These are phyloP conservation scores for Galium porrigens DNA, from an alignment of 305 asterid genomes.

Conservation along the genomic window DNA sequence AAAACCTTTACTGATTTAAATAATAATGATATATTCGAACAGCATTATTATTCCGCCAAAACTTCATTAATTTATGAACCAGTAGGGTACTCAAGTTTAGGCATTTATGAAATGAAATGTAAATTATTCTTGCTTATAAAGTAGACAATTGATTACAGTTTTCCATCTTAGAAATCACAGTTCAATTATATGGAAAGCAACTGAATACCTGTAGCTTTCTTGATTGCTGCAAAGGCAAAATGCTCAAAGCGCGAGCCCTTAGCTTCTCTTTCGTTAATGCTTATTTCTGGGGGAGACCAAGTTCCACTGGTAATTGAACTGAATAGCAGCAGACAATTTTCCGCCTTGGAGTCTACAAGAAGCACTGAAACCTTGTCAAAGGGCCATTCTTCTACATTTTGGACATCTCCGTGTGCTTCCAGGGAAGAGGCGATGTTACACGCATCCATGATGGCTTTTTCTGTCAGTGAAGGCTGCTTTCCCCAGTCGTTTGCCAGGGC, in stretches of 20 bases:
- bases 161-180: not conserved
- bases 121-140: not conserved
- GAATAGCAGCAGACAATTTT: conserved; percentile 34
- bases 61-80: not conserved
- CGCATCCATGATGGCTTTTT: conserved; percentile 46
- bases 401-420: conserved; percentile 32
- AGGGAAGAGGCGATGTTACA: conserved; percentile 39
- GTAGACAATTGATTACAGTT: not conserved
- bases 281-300: conserved; percentile 47
- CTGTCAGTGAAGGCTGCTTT: conserved; percentile 37
- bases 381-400: conserved; percentile 29
- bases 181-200: not conserved
- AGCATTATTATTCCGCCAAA: not conserved
- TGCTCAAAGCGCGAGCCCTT: conserved; percentile 24
- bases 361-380: conserved; percentile 44
- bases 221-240: conserved; percentile 33
- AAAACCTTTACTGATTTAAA: not conserved
- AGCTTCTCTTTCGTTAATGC: conserved; percentile 14
- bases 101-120: not conserved
- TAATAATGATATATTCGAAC: not conserved
- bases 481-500: conserved; percentile 18
- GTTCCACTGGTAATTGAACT: conserved; percentile 37
- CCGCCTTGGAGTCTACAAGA: conserved; percentile 37
- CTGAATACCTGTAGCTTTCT: conserved; percentile 32
- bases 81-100: not conserved